Conservation (phyloP, 2,329 filamentous ascomycete genomes). For the Sphaerulina populicola region DNA sequence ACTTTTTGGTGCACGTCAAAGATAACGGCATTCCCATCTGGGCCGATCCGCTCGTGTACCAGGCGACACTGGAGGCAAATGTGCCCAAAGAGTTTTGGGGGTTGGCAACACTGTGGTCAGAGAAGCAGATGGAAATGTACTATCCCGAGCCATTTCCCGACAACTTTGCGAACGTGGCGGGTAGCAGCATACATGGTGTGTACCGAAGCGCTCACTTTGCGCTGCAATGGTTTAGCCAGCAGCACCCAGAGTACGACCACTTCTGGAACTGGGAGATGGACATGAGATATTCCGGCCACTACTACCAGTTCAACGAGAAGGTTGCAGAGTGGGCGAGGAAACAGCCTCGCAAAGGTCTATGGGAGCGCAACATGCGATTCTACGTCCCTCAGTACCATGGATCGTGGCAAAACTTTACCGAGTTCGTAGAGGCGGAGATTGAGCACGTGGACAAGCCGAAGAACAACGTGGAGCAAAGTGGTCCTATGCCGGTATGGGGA, state of each 20-base stretch:
- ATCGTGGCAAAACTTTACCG: conserved; percentile 59
- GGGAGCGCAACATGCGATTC: conserved; percentile 65
- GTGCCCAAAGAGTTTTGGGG: conserved; percentile 79
- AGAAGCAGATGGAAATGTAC: conserved; percentile 81
- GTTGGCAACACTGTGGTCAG: conserved; percentile 86
- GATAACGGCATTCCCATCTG: conserved; percentile 68
- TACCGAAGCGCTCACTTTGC: conserved; percentile 58
- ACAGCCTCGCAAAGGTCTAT: conserved; percentile 63
- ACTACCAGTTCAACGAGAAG: conserved; percentile 69
- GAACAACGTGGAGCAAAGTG: conserved; percentile 45
- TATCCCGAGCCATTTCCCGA: conserved; percentile 82
- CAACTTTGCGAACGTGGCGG: conserved; percentile 56
- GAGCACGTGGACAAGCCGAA: conserved; percentile 40
- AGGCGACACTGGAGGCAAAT: conserved; percentile 56
- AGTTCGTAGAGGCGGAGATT: conserved; percentile 53
- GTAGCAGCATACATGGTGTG: conserved; percentile 69
- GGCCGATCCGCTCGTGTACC: conserved; percentile 63
- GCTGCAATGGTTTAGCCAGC: conserved; percentile 46
- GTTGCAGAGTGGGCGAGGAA: conserved; percentile 55
- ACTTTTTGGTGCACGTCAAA: conserved; percentile 77
- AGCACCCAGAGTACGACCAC: conserved; percentile 45
- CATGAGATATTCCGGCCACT: conserved; percentile 68
- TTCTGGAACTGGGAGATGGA: conserved; percentile 91
- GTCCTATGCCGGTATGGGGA: conserved; percentile 58
- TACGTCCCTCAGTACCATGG: conserved; percentile 64